Percentiles rank a stretch among this genome's conserved stretches.
Conservation (phyloP, 2,329 filamentous ascomycete genomes). For the Epichloe elymi region DNA sequence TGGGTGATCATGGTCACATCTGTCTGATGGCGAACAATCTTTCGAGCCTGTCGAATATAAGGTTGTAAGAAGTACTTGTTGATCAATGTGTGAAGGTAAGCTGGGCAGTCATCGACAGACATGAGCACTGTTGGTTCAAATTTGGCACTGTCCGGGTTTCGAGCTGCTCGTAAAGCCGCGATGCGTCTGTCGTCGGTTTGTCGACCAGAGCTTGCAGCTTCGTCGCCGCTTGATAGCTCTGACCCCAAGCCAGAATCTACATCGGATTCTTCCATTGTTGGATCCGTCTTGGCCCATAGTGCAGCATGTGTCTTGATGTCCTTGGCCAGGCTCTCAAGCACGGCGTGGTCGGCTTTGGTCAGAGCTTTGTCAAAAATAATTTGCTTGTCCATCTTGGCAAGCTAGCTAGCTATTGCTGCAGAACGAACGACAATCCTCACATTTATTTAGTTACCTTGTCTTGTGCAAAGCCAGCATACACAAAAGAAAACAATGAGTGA, state of each 20-base stretch:
- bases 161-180: slow-evolving; percentile 25
- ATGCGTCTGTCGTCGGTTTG: slow-evolving; percentile 11
- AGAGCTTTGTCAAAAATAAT: slow-evolving; percentile 26
- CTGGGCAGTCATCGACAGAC: slow-evolving; percentile 24
- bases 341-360: slow-evolving; percentile 26
- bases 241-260: slow-evolving; percentile 7
- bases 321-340: slow-evolving; percentile 25
- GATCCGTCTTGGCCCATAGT: not conserved
- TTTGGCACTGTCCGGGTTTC: slow-evolving; percentile 24
- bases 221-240: slow-evolving; percentile 3
- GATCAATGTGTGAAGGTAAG: slow-evolving; percentile 25
- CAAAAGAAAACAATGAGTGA: not conserved
- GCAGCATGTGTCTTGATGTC: slow-evolving; percentile 18
- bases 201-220: not conserved
- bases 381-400: slow-evolving; percentile 10
- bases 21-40: slow-evolving; percentile 48
- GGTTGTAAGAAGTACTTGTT: slow-evolving; percentile 41
- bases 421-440: not conserved
- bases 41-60: slow-evolving; percentile 43
- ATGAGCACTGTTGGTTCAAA: slow-evolving; percentile 36
- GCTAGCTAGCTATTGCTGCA: not conserved
- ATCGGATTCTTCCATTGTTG: not conserved
- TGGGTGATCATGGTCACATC: slow-evolving; percentile 73
- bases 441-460: too few relatives aligned
- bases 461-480: not conserved